phyloP scores from a whole-genome alignment of 2,329 filamentous ascomycete species.

The Penicillium sp. region DNA sequence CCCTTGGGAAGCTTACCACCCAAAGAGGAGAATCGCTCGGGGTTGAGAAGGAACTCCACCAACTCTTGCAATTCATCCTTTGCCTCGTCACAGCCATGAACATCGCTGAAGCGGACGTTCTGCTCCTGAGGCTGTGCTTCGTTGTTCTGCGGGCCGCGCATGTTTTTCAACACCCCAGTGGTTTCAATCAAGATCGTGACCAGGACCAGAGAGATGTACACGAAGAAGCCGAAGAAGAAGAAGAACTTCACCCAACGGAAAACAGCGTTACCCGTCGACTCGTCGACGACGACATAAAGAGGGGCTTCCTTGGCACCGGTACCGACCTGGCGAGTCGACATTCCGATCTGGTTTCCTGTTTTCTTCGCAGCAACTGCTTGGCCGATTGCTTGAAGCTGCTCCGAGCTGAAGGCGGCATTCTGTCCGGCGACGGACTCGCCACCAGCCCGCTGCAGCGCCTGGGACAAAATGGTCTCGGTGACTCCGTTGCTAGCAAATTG shows the following conservation, averaged over 20 bases:
- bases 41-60: slow-evolving; percentile 91
- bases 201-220: slow-evolving; percentile 71
- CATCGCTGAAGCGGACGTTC: slow-evolving; percentile 82
- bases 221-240: slow-evolving; percentile 67
- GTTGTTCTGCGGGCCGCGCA: slow-evolving; percentile 63
- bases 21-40: slow-evolving; percentile 85
- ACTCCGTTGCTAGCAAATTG: slow-evolving; percentile 74
- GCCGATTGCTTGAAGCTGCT: slow-evolving; percentile 69
- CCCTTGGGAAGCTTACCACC: slow-evolving; percentile 96
- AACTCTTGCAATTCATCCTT: slow-evolving; percentile 97
- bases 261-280: slow-evolving; percentile 69
- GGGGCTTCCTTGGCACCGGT: slow-evolving; percentile 73
- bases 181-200: slow-evolving; percentile 79
- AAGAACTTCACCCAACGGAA: slow-evolving; percentile 92
- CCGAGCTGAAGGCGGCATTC: slow-evolving; percentile 45
- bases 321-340: slow-evolving; percentile 45
- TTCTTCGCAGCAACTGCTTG: slow-evolving; percentile 72
- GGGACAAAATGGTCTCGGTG: slow-evolving; percentile 72
- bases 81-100: slow-evolving; percentile 95
- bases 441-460: slow-evolving; percentile 62
- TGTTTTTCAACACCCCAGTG: slow-evolving; percentile 71
- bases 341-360: slow-evolving; percentile 59
- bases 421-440: slow-evolving; percentile 32
- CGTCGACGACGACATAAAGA: slow-evolving; percentile 94
- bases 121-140: slow-evolving; percentile 92